Evolutionary conservation across 1,284 basidiomycete genomes (phyloP), one percentile per base, ranked within the genome.

Genomic region (Naganishia liquefaciens): DNA sequence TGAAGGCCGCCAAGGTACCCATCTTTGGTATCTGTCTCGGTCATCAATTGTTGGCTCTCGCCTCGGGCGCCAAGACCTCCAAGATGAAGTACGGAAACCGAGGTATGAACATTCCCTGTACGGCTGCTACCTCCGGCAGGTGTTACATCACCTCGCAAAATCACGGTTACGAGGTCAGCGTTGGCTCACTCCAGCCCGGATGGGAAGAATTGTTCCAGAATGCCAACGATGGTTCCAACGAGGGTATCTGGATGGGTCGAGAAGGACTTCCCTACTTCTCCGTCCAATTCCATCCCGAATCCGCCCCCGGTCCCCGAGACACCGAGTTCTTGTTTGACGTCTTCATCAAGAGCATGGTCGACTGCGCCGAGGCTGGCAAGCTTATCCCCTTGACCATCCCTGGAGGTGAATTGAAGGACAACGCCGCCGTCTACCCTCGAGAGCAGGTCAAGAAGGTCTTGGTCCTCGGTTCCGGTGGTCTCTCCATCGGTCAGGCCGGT

Each of bases 21-120:
- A 90, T 99, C 75, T 99, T 99, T 74, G 96, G 96, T 80, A 99
- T 99, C 76, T 99, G 96, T 83, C 86, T 99, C 46, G 96, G 96
- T 54, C 96, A 99, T 79, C 96, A 99, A 81, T 84, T 99, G 33
- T 86, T 99, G 68, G 93, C 94, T 5, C 86, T 98, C 64, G 96
- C 96, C 46, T 90, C 91, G 5, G 96, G 96, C 53, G 95, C 93
- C 10, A 85, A 84, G 68, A 99, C 96, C 9, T 90, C 89, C 55
- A 99, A 99, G 81, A 97, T 99, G 91, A 98, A 98, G 83, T 99
- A 98, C 78, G 96, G 96, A 64, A 99, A 99, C 78, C 91, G 96
- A 70, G 96, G 96, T 15, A 93, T 97, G 79, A 99, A 99, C 81
- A 92, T 99, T 74, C 96, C 96, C 4, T 99, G 95, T 80, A 98